These are phyloP conservation scores for Geosiphon pyriformis DNA, from an alignment of 192 early-diverging fungal genomes.

Conservation along the genomic window DNA sequence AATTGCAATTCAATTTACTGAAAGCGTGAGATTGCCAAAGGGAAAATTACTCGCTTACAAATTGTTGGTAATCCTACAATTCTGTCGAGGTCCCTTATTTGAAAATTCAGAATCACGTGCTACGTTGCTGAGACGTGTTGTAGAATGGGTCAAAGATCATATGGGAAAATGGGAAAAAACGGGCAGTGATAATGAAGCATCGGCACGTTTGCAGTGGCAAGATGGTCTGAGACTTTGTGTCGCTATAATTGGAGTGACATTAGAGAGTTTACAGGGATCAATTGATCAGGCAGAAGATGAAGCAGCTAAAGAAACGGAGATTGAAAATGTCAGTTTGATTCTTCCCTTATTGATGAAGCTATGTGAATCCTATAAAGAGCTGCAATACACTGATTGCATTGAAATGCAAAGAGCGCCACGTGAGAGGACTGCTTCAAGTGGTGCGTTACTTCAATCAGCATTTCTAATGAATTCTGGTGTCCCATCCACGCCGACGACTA, in stretches of 20 bases:
- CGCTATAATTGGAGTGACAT: constrained; percentile 31
- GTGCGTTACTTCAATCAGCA: constrained; percentile 2
- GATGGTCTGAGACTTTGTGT: constrained; percentile 37
- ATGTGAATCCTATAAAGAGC: constrained; percentile 22
- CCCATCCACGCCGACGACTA: neutral
- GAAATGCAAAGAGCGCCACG: neutral
- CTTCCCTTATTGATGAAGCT: constrained; percentile 20
- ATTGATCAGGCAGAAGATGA: constrained; percentile 3
- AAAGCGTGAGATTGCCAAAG: constrained; percentile 27
- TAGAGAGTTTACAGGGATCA: constrained; percentile 33
- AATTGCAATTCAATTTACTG: constrained; percentile 31
- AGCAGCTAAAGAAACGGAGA: neutral
- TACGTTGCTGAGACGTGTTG: constrained; percentile 22
- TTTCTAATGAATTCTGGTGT: neutral
- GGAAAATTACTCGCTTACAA: constrained; percentile 23
- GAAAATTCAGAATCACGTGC: constrained; percentile 25
- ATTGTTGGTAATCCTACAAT: constrained; percentile 24
- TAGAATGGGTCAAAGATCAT: constrained; percentile 30
- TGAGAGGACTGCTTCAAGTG: constrained; percentile 9
- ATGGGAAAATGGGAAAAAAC: constrained; percentile 35
- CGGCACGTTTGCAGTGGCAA: constrained; percentile 35
- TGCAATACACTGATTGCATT: constrained; percentile 6
- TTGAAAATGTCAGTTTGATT: constrained; percentile 22
- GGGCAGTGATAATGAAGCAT: constrained; percentile 2
- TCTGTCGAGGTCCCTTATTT: constrained; percentile 24